phyloP scores from a whole-genome alignment of 768 basidiomycete species.

The Strobilomyces echinocephalus region DNA sequence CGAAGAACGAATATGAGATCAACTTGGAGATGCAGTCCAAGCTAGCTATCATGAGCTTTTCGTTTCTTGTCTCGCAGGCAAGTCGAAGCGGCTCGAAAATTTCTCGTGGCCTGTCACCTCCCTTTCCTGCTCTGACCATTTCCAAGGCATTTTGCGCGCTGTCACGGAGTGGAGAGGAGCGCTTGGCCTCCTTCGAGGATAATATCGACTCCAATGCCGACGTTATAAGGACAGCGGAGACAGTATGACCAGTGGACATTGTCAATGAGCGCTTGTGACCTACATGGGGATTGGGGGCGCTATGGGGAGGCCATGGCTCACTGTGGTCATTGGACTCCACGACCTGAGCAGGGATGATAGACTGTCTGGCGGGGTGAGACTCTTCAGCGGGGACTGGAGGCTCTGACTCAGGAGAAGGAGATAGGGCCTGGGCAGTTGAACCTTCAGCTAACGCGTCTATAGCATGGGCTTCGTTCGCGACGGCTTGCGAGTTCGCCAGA shows the following conservation, averaged over 20 bases:
- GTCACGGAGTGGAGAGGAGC: conserved; percentile 75
- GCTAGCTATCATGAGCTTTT: conserved; percentile 94
- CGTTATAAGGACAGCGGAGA: conserved; percentile 75
- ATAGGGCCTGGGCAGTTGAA: conserved; percentile 1
- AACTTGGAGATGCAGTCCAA: conserved; percentile 97
- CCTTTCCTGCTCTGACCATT: conserved; percentile 70
- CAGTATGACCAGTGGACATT: conserved; percentile 63
- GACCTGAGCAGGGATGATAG: conserved; percentile 5
- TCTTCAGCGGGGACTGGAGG: conserved; percentile 3
- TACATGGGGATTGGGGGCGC: conserved; percentile 13
- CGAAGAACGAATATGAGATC: conserved; percentile 95
- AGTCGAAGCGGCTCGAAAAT: conserved; percentile 95
- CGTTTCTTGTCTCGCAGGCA: conserved; percentile 91
- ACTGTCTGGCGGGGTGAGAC: neutral
- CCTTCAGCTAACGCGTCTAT: neutral
- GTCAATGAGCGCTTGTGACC: conserved; percentile 56
- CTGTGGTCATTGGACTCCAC: conserved; percentile 12
- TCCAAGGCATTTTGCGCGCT: conserved; percentile 79
- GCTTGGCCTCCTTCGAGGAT: conserved; percentile 83
- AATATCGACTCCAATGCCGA: conserved; percentile 85
- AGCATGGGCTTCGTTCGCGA: conserved; percentile 2
- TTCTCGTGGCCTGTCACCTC: conserved; percentile 72
- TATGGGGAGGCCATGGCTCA: conserved; percentile 15
- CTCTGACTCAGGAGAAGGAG: conserved; percentile 8
- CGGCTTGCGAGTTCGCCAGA: neutral